Evolutionary conservation across 208 protist species (phyloP), one percentile per base, ranked within the genome.

Genomic region (Crithidia expoeki): DNA sequence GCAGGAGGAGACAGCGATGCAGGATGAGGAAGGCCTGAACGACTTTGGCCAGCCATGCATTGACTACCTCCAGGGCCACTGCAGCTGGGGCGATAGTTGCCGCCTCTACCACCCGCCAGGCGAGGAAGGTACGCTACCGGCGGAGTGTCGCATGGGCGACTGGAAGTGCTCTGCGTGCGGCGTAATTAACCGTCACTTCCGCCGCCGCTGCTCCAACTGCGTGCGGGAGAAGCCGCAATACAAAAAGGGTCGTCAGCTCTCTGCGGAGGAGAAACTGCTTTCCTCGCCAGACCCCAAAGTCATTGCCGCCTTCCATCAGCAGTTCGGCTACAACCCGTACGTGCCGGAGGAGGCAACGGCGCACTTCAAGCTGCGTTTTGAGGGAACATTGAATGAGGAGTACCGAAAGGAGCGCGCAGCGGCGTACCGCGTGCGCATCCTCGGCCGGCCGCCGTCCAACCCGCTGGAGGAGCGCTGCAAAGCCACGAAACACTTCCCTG

Each of bases 131-230:
- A 85, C 89, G 40, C 79, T 97, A 36, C 93, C 93, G 33, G 75
- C 75, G 11, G 90, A 95, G 74, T 95, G 90, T 69, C 86, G 91
- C 25, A 85, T 92, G 60, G 93, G 93, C 0, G 93, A 97, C 78
- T 97, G 93, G 91, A 95, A 96, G 76, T 97, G 93, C 70, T 65
- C 79, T 4, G 81, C 81, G 5, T 97, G 93, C 56, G 93, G 90
- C 59, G 86, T 87, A 33, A 97, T 97, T 63, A 97, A 97, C 80
- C 90, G 93, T 1, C 93, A 97, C 76, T 97, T 91, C 76, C 90
- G 92, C 42, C 85, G 89, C 27, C 85, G 90, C 51, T 97, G 93
- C 79, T 85, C 84, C n/a, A 92, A 87, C 74, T 97, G 93, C 67
- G 87, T 94, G 40, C 81, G 83, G 23, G 93, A 97, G 76, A 95